Evolutionary conservation across 257 asterid genomes (phyloP).

Genomic region (Coffea canephora): DNA sequence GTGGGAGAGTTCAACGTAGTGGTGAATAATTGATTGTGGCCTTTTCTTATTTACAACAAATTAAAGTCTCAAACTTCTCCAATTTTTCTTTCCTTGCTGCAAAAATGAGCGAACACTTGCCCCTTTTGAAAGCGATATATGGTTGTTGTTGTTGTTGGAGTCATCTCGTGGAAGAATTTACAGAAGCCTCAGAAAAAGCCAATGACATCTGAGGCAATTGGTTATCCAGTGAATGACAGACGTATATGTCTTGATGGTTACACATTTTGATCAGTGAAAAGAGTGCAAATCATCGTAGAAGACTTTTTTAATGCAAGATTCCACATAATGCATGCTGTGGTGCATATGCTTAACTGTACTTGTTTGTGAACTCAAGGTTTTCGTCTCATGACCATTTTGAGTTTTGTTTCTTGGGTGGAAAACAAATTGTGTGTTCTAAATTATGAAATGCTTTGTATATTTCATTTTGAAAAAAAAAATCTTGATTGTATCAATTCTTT

Average conservation of each 20-base stretch:
- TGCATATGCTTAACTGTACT: not conserved
- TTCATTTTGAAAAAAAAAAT: not conserved
- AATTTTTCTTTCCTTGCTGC: not conserved
- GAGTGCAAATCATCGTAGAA: not conserved
- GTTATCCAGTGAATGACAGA: conserved; percentile 1
- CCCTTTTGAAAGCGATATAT: conserved; percentile 4
- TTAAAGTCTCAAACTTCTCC: conserved; percentile 1
- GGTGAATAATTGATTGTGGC: conserved; percentile 11
- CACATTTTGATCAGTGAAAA: too few species aligned
- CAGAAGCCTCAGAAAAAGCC: not conserved
- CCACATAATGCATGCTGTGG: not conserved
- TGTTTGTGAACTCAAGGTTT: not conserved
- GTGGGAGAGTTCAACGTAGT: not conserved
- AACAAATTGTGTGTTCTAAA: not conserved
- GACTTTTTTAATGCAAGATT: not conserved
- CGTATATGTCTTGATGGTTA: not conserved
- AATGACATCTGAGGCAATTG: conserved; percentile 2
- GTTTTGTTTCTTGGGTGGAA: not conserved
- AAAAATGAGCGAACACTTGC: not conserved
- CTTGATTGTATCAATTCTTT: not conserved
- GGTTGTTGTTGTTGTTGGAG: not conserved
- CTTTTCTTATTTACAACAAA: not conserved
- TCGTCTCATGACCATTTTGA: not conserved
- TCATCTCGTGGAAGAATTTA: not conserved
- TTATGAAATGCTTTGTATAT: too few species aligned